phyloP scores from a whole-genome alignment of 2,329 filamentous ascomycete genomes.

The Westerdykella aurantiaca region DNA sequence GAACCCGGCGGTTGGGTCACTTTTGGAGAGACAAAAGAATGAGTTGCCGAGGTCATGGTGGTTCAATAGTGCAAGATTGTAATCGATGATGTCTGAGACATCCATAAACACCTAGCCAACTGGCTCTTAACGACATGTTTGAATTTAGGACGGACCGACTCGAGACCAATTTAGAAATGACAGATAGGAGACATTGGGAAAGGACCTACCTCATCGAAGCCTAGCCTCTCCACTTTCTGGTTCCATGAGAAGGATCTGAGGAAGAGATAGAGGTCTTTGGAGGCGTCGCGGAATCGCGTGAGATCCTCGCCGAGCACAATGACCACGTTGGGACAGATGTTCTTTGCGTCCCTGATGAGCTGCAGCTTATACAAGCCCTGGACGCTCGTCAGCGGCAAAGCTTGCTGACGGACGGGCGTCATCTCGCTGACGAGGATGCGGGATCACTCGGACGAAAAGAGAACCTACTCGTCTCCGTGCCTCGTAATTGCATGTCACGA shows the following conservation, averaged over 20 bases:
- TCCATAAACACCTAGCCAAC: conserved; percentile 60
- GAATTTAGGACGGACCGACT: neutral
- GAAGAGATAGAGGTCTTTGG: conserved; percentile 72
- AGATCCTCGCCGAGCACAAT: conserved; percentile 74
- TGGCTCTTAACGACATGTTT: conserved; percentile 1
- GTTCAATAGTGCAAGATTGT: conserved; percentile 71
- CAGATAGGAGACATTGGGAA: conserved; percentile 22
- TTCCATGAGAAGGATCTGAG: conserved; percentile 73
- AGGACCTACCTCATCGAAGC: conserved; percentile 73
- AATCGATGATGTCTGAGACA: conserved; percentile 78
- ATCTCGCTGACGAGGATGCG: neutral
- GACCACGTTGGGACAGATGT: conserved; percentile 72
- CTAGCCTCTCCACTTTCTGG: conserved; percentile 69
- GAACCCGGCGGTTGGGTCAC: conserved; percentile 77
- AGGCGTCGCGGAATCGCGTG: conserved; percentile 73
- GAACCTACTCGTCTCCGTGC: conserved; percentile 58
- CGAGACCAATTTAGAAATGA: conserved; percentile 1
- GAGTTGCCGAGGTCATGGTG: conserved; percentile 57
- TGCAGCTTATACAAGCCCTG: conserved; percentile 71
- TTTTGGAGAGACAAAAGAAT: conserved; percentile 71
- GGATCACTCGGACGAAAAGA: neutral
- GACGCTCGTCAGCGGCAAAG: conserved; percentile 15
- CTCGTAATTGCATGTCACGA: conserved; percentile 68
- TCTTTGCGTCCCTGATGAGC: conserved; percentile 74
- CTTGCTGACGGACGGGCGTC: neutral